Evolutionary conservation across 306 rosid genomes (phyloP).

Genomic region (Vigna hirtella): DNA sequence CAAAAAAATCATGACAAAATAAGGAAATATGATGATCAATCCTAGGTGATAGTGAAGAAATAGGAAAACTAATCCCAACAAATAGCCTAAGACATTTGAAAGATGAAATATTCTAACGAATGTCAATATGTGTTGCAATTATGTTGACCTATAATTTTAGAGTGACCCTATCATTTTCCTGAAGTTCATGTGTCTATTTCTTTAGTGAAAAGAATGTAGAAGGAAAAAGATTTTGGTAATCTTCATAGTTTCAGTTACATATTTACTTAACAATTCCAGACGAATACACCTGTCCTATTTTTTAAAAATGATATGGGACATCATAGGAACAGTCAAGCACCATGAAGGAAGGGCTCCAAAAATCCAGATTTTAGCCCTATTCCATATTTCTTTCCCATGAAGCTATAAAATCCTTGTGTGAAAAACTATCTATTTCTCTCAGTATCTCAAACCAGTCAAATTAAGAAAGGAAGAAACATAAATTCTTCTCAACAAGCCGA

Average conservation of each 20-base stretch:
- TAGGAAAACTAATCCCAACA: not conserved
- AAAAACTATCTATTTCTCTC: no score
- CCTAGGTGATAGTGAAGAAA: not conserved
- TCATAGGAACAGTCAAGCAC: no score
- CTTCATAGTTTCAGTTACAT: conserved; percentile 16
- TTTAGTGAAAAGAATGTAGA: conserved; percentile 4
- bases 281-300: no score
- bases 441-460: no score
- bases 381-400: no score
- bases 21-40: not conserved
- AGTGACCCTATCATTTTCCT: not conserved
- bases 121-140: not conserved
- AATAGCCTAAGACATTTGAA: not conserved
- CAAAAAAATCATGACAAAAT: not conserved
- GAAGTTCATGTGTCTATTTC: conserved; percentile 22
- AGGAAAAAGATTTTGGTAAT: not conserved
- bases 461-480: not conserved
- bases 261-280: not conserved
- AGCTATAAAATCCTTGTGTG: not conserved
- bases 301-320: no score
- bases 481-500: not conserved
- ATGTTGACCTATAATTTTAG: conserved; percentile 14
- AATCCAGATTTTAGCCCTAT: no score
- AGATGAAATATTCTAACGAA: not conserved
- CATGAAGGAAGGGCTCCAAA: no score